A percentile compares a stretch with the other conserved stretches of the same genome.
Evolutionary conservation across 2,329 filamentous ascomycete genomes (phyloP).

Genomic region (Biscogniauxia mediterranea): DNA sequence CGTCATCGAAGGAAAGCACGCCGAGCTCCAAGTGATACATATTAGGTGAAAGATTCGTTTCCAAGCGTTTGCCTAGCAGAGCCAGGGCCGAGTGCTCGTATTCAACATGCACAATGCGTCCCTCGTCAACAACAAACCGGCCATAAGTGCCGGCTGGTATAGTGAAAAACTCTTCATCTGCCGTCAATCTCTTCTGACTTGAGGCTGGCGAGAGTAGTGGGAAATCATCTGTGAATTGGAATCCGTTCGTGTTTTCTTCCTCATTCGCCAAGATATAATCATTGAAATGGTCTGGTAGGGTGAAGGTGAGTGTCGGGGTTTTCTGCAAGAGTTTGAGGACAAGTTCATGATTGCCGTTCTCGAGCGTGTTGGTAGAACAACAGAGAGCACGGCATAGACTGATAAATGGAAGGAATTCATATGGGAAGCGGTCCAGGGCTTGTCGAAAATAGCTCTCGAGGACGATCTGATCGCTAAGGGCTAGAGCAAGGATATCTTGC

Average conservation of each 20-base stretch:
- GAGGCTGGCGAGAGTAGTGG: slow-evolving; percentile 57
- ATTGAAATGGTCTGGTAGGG: slow-evolving; percentile 68
- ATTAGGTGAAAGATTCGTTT: slow-evolving; percentile 61
- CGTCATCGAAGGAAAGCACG: slow-evolving; percentile 56
- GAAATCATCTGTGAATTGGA: slow-evolving; percentile 64
- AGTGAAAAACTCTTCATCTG: slow-evolving; percentile 53
- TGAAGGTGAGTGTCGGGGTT: slow-evolving; percentile 74
- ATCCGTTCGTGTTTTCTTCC: slow-evolving; percentile 80
- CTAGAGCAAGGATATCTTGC: slow-evolving; percentile 35
- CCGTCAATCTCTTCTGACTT: slow-evolving; percentile 42
- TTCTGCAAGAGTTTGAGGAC: slow-evolving; percentile 65
- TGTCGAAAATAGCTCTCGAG: slow-evolving; percentile 62
- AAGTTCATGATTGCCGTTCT: slow-evolving; percentile 38
- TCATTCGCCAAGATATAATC: slow-evolving; percentile 78
- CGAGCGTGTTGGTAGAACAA: slow-evolving; percentile 40
- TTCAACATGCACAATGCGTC: slow-evolving; percentile 73
- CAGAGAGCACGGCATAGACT: slow-evolving; percentile 66
- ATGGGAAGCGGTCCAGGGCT: slow-evolving; percentile 77
- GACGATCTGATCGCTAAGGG: slow-evolving; percentile 56
- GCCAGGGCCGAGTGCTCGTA: slow-evolving; percentile 76
- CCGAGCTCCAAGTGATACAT: slow-evolving; percentile 53
- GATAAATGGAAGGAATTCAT: slow-evolving; percentile 78
- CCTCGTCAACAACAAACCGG: slow-evolving; percentile 74
- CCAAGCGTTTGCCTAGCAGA: slow-evolving; percentile 74
- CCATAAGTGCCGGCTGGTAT: slow-evolving; percentile 67